These are phyloP conservation scores for Xylariaceae sp. DNA, from an alignment of 2,329 filamentous ascomycete genomes.

Conservation along the genomic window DNA sequence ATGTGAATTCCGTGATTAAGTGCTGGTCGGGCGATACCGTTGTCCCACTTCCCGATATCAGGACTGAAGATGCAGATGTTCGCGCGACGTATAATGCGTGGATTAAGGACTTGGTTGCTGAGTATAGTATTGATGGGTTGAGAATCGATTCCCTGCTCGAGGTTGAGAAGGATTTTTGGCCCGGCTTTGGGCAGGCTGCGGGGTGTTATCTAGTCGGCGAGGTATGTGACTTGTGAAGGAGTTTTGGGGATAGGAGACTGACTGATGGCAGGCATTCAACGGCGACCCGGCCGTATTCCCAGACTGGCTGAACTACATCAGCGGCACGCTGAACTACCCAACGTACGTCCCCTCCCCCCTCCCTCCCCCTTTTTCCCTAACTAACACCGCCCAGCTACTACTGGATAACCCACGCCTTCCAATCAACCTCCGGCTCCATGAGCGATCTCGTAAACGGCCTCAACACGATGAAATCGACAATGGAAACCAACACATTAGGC, in stretches of 20 bases:
- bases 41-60: constrained; percentile 42
- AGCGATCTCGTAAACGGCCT: constrained; percentile 34
- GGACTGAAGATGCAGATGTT: constrained; percentile 41
- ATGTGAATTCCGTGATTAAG: constrained; percentile 37
- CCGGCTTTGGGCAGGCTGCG: constrained; percentile 39
- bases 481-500: constrained; percentile 33
- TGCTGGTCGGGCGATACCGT: constrained; percentile 48
- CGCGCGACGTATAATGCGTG: constrained; percentile 42
- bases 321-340: constrained; percentile 47
- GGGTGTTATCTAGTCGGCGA: constrained; percentile 48
- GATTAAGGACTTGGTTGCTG: constrained; percentile 42
- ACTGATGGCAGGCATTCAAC: constrained; percentile 33
- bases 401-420: constrained; percentile 34
- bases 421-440: constrained; percentile 29
- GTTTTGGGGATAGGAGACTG: no score
- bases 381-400: no score
- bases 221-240: no score
- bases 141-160: constrained; percentile 46
- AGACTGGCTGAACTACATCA: constrained; percentile 43
- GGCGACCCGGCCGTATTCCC: constrained; percentile 41
- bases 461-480: constrained; percentile 22
- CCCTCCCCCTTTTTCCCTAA: no score
- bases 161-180: constrained; percentile 45
- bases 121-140: constrained; percentile 50
- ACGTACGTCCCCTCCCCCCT: constrained; percentile 31